Conservation (phyloP, 2,329 filamentous ascomycete species). For the Apiospora hydei region DNA sequence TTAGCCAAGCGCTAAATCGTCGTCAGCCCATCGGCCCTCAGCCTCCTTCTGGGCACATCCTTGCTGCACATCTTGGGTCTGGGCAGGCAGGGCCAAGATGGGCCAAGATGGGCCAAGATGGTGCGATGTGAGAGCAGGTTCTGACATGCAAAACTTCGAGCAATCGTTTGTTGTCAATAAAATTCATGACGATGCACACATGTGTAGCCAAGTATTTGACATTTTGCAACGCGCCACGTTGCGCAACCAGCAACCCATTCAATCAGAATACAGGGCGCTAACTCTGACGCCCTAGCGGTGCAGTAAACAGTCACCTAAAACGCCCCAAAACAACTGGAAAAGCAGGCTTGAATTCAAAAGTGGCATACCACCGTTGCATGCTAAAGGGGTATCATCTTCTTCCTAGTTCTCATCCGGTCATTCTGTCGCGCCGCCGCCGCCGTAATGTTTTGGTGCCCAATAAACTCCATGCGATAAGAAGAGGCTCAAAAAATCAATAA, state of each 20-base stretch:
- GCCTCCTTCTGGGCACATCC: not conserved
- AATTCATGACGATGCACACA: not conserved
- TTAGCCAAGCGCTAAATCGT: not conserved
- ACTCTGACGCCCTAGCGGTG: not conserved
- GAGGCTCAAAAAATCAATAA: not conserved
- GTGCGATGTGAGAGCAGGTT: not conserved
- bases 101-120: not conserved
- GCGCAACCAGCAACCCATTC: not conserved
- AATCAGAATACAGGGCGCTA: not conserved
- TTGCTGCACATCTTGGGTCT: not conserved
- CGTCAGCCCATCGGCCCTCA: not conserved
- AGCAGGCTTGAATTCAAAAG: not conserved
- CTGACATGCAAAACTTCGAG: not conserved
- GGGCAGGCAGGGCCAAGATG: no score
- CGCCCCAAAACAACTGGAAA: not conserved
- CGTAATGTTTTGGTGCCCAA: not conserved
- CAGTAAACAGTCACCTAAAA: not conserved
- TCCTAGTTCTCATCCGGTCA: not conserved
- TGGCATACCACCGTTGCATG: not conserved
- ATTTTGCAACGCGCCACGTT: not conserved
- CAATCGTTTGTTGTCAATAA: no score
- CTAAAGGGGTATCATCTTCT: slow-evolving; percentile 13
- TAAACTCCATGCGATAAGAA: not conserved
- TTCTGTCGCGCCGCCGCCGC: not conserved
- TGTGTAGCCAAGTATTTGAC: not conserved